phyloP scores from a whole-genome alignment of 768 basidiomycete genomes.

The Cyclocybe cylindracea region DNA sequence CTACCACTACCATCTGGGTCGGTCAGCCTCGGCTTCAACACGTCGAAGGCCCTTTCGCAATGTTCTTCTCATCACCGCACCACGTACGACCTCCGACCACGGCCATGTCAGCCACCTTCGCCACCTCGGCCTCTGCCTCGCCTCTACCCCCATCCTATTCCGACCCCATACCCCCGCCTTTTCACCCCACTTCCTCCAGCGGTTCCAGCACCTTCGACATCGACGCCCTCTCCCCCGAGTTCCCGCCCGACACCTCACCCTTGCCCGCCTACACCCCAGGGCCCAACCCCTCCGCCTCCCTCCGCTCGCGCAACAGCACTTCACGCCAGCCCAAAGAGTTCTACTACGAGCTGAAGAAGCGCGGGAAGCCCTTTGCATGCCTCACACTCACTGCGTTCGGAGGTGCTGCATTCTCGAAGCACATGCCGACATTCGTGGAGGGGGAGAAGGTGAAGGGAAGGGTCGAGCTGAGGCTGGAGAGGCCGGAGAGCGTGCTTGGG shows the following conservation, averaged over 20 bases:
- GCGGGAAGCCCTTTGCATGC: slow-evolving; percentile 45
- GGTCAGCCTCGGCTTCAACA: no score
- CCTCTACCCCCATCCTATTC: slow-evolving; percentile 26
- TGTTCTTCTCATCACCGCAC: neutral
- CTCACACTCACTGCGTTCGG: slow-evolving; percentile 47
- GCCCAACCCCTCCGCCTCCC: neutral
- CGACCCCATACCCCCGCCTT: neutral
- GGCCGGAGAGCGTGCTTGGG: slow-evolving; percentile 45
- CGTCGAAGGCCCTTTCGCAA: neutral
- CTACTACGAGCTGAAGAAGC: slow-evolving; percentile 22
- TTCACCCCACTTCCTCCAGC: neutral
- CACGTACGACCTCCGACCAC: neutral
- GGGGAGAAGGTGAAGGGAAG: slow-evolving; percentile 33
- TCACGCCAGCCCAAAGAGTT: slow-evolving; percentile 25
- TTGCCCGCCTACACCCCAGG: slow-evolving; percentile 20
- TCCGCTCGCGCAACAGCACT: neutral
- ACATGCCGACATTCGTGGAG: slow-evolving; percentile 35
- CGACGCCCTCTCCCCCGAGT: neutral
- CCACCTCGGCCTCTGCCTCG: neutral
- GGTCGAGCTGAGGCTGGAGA: slow-evolving; percentile 33
- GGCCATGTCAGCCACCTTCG: slow-evolving; percentile 2
- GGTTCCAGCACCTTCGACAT: neutral
- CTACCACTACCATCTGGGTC: no score
- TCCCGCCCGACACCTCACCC: slow-evolving; percentile 1
- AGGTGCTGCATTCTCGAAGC: slow-evolving; percentile 26